These are phyloP conservation scores for Boletellus ananas DNA, from an alignment of 768 basidiomycete genomes.

Conservation along the genomic window DNA sequence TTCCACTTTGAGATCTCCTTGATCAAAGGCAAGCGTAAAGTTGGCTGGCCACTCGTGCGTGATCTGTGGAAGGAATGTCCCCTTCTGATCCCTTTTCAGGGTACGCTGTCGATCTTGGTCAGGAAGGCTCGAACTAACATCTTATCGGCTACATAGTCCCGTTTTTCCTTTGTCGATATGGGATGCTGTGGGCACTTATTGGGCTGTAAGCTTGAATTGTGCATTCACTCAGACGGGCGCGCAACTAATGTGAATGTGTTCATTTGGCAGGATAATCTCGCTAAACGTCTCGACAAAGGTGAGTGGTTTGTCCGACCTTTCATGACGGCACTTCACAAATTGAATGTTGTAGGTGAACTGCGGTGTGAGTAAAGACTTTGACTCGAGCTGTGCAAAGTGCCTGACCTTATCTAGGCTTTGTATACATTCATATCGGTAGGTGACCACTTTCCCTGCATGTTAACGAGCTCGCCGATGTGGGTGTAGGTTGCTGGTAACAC, in stretches of 20 bases:
- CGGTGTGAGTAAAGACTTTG: constrained; percentile 36
- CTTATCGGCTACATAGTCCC: constrained; percentile 39
- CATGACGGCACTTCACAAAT: background rate
- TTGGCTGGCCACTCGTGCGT: constrained; percentile 70
- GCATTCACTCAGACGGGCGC: background rate
- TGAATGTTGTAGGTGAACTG: constrained; percentile 48
- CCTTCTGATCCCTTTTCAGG: constrained; percentile 11
- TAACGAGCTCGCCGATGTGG: constrained; percentile 1
- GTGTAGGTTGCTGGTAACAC: constrained; percentile 25
- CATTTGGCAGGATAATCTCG: constrained; percentile 48
- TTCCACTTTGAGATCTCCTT: constrained; percentile 67
- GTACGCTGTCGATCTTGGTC: constrained; percentile 10
- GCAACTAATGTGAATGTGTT: background rate
- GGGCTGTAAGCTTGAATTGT: constrained; percentile 44
- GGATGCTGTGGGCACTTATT: constrained; percentile 61
- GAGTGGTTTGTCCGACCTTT: background rate
- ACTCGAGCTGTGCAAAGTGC: background rate
- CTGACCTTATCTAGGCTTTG: constrained; percentile 42
- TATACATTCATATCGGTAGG: constrained; percentile 67
- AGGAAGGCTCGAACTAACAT: background rate
- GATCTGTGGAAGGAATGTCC: background rate
- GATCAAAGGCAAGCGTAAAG: constrained; percentile 50
- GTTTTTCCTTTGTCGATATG: constrained; percentile 70
- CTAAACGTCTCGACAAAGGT: constrained; percentile 43
- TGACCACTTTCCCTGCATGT: background rate